Evolutionary conservation across 495 filamentous ascomycete genomes (phyloP).

Genomic region (Trichocladium uniseriatum): DNA sequence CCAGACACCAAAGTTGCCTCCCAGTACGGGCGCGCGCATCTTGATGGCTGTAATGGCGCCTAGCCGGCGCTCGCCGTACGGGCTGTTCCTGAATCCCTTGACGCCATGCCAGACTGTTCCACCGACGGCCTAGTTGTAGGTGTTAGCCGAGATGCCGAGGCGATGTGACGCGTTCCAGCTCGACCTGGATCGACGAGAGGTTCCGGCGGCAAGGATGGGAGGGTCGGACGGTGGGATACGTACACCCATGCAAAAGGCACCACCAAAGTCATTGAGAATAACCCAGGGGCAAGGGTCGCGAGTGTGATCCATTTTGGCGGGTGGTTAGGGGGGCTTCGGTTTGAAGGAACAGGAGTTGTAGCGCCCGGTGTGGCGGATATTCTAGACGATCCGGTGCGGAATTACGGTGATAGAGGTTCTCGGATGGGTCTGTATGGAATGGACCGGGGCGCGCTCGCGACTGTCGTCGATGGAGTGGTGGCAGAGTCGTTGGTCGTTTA

Average conservation of each 20-base stretch:
- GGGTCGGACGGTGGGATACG: conserved; percentile 23
- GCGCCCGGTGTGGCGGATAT: neutral
- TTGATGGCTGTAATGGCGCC: conserved; percentile 96
- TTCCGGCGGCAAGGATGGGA: neutral
- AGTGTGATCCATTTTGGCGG: conserved; percentile 62
- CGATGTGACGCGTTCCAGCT: neutral
- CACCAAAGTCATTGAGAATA: conserved; percentile 89
- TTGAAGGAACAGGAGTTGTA: neutral
- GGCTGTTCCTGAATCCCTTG: conserved; percentile 85
- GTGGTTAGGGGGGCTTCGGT: neutral
- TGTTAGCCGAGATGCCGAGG: conserved; percentile 1
- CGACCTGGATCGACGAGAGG: no score
- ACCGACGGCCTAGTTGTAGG: conserved; percentile 58
- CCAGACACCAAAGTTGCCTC: conserved; percentile 93
- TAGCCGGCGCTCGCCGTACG: conserved; percentile 88
- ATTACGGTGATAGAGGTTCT: neutral
- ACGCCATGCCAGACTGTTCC: conserved; percentile 97
- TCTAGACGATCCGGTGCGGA: neutral
- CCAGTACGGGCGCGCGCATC: conserved; percentile 87
- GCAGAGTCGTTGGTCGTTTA: conserved; percentile 5
- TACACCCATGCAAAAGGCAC: conserved; percentile 96
- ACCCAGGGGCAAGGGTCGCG: conserved; percentile 95
- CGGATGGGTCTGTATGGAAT: neutral
- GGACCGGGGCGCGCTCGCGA: neutral
- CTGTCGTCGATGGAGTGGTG: conserved; percentile 1